Evolutionary conservation across 768 basidiomycete species (phyloP).

Genomic region (Termitomyces sp.): DNA sequence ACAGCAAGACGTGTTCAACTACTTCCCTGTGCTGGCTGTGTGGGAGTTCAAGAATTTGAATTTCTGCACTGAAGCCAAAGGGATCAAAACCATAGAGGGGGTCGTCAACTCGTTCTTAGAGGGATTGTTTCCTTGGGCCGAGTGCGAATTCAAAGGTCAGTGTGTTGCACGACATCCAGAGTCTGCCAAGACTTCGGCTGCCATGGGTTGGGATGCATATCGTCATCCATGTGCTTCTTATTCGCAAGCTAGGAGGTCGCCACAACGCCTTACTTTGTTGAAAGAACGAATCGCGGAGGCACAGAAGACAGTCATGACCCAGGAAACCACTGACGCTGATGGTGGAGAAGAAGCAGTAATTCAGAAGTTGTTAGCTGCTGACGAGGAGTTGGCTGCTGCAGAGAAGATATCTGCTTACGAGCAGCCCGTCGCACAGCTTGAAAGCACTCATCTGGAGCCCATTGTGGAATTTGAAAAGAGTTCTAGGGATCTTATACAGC

Average conservation of each 20-base stretch:
- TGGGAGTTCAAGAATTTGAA: constrained; percentile 4
- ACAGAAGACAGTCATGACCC: no score
- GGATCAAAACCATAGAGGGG: background rate
- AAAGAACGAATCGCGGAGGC: background rate
- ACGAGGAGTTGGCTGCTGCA: no score
- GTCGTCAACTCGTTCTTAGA: background rate
- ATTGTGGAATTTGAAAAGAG: no score
- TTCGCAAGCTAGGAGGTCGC: background rate
- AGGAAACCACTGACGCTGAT: background rate
- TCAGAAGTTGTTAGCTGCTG: no score
- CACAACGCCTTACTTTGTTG: background rate
- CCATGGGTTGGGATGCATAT: background rate
- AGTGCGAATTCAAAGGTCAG: background rate
- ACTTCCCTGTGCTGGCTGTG: background rate
- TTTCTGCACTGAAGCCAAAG: background rate
- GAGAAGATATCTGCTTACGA: no score
- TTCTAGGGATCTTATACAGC: background rate
- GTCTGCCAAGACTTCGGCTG: background rate
- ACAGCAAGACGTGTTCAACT: background rate
- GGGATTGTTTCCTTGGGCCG: background rate
- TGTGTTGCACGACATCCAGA: background rate
- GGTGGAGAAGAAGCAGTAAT: background rate
- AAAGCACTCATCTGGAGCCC: no score
- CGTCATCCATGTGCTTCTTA: background rate
- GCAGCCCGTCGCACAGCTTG: no score